Percentiles rank a stretch among this genome's conserved stretches.
These are phyloP conservation scores for Populus hybrid DNA, from an alignment of 441 rosid species.

Conservation along the genomic window DNA sequence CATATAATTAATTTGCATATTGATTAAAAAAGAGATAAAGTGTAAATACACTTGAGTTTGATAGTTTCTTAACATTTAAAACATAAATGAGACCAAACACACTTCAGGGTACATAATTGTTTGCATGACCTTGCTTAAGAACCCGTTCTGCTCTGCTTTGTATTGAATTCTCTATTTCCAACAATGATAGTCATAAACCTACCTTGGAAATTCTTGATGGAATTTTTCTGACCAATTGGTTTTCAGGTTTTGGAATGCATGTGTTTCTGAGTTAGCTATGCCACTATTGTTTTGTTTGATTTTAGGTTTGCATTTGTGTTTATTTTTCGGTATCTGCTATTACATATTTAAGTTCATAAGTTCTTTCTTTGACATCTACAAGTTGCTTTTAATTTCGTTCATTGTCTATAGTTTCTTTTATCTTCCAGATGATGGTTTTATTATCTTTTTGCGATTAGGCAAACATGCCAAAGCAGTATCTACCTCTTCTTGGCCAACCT, in stretches of 20 bases:
- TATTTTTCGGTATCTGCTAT: not conserved
- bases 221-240: not conserved
- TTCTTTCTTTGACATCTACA: not conserved
- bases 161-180: too few species aligned
- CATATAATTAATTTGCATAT: not conserved
- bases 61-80: too few species aligned
- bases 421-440: conserved; percentile 37
- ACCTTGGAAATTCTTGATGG: not conserved
- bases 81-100: not conserved
- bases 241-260: not conserved
- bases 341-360: not conserved
- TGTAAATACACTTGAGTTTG: not conserved
- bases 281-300: not conserved
- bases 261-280: not conserved
- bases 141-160: not conserved
- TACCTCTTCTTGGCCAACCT: conserved; percentile 85
- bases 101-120: not conserved
- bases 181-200: not conserved
- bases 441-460: conserved; percentile 59
- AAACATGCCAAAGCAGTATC: conserved; percentile 94
- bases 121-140: not conserved
- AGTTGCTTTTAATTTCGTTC: not conserved
- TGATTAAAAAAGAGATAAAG: not conserved
- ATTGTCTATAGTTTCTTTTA: conserved; percentile 19
- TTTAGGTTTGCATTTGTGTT: not conserved